Evolutionary conservation across 805 yeast genomes (phyloP).

Genomic region (Candida schatavii): DNA sequence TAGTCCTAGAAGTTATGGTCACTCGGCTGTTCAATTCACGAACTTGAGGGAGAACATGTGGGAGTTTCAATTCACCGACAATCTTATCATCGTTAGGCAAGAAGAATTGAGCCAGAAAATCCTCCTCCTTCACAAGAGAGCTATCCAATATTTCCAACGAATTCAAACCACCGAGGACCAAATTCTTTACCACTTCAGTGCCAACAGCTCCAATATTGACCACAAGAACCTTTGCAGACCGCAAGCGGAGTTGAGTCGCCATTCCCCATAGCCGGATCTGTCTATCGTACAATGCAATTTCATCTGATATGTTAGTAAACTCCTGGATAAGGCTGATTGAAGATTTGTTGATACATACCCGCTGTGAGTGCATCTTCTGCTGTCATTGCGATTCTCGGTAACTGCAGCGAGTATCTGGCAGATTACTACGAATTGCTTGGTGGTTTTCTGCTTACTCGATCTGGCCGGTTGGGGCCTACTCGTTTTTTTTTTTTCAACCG

Average conservation of each 20-base stretch:
- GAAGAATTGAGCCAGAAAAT: constrained; percentile 75
- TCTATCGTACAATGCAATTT: constrained; percentile 88
- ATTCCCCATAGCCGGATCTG: constrained; percentile 96
- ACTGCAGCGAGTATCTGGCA: too few relatives aligned
- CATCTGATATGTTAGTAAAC: constrained; percentile 45
- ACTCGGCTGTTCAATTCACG: constrained; percentile 82
- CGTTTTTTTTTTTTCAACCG: too few relatives aligned
- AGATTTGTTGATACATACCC: not conserved
- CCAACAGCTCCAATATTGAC: constrained; percentile 77
- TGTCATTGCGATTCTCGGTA: too few relatives aligned
- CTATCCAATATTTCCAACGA: constrained; percentile 67
- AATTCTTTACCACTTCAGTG: constrained; percentile 77
- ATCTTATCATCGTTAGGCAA: constrained; percentile 49
- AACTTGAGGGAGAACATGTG: constrained; percentile 53
- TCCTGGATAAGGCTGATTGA: too few relatives aligned
- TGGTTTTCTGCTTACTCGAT: too few relatives aligned
- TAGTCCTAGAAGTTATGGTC: constrained; percentile 44
- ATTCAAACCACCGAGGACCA: constrained; percentile 87
- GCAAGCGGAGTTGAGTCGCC: constrained; percentile 78
- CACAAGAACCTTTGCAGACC: constrained; percentile 67
- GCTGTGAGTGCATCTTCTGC: constrained; percentile 1
- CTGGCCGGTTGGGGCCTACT: too few relatives aligned
- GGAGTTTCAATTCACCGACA: constrained; percentile 55
- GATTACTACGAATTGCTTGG: too few relatives aligned
- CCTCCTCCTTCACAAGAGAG: constrained; percentile 52